Evolutionary conservation across 805 yeast species (phyloP).

Genomic region (Saturnispora kantuleensis): DNA sequence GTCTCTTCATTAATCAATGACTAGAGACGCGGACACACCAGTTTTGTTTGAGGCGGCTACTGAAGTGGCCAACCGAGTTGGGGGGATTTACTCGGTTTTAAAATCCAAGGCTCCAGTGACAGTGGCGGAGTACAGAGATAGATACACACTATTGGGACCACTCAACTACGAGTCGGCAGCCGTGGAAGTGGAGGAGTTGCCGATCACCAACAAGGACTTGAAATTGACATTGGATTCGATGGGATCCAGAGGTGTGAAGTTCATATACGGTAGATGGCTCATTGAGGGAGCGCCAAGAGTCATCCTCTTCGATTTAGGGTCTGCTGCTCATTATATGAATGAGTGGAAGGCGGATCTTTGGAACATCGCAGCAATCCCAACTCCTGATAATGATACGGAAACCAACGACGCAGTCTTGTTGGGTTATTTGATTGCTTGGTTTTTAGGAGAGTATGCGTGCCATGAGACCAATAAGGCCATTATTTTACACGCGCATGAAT

Average conservation of each 20-base stretch:
- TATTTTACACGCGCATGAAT: conserved; percentile 91
- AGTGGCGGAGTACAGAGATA: conserved; percentile 80
- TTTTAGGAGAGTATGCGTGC: conserved; percentile 84
- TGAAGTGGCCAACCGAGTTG: conserved; percentile 95
- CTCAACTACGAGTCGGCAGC: conserved; percentile 63
- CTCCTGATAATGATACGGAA: conserved; percentile 82
- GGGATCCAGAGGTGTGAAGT: conserved; percentile 71
- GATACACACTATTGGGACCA: conserved; percentile 85
- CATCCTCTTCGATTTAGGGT: conserved; percentile 71
- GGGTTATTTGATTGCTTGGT: conserved; percentile 96
- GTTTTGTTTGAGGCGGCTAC: conserved; percentile 90
- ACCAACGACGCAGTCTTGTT: conserved; percentile 86
- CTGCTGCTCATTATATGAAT: conserved; percentile 58
- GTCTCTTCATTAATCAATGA: conserved; percentile 31
- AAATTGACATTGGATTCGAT: conserved; percentile 63
- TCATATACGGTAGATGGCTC: conserved; percentile 90
- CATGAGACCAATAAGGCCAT: conserved; percentile 82
- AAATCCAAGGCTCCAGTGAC: conserved; percentile 97
- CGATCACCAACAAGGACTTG: conserved; percentile 36
- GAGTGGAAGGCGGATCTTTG: conserved; percentile 95
- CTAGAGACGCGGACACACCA: conserved; percentile 81
- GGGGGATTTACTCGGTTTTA: conserved; percentile 94
- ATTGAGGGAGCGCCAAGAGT: conserved; percentile 97
- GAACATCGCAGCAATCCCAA: conserved; percentile 85
- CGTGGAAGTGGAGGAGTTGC: conserved; percentile 72